phyloP scores from a whole-genome alignment of 2,329 filamentous ascomycete genomes.

The Juglanconis oblonga region DNA sequence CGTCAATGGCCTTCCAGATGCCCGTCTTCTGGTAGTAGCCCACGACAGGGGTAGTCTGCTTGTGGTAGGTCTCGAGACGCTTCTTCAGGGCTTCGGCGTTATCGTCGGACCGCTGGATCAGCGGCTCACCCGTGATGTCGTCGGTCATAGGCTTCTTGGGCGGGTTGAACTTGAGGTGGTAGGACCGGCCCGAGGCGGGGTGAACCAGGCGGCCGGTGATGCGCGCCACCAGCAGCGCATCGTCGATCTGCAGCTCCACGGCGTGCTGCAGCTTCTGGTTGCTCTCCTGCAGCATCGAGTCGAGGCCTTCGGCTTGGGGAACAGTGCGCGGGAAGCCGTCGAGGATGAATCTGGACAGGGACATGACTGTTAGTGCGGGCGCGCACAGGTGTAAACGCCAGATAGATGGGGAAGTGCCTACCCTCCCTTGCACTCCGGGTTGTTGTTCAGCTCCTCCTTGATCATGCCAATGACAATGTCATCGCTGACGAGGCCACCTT shows the following conservation, averaged over 20 bases:
- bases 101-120: slow-evolving; percentile 95
- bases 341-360: slow-evolving; percentile 77
- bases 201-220: slow-evolving; percentile 96
- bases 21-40: slow-evolving; percentile 96
- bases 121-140: slow-evolving; percentile 92
- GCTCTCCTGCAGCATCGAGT: slow-evolving; percentile 79
- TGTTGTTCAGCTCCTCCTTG: slow-evolving; percentile 91
- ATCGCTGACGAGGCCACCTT: slow-evolving; percentile 94
- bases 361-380: slow-evolving; percentile 20
- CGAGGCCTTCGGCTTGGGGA: slow-evolving; percentile 89
- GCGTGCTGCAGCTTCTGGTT: slow-evolving; percentile 89
- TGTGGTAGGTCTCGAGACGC: slow-evolving; percentile 88
- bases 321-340: slow-evolving; percentile 98
- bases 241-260: slow-evolving; percentile 95
- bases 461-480: slow-evolving; percentile 99
- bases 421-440: slow-evolving; percentile 96
- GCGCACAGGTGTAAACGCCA: slow-evolving; percentile 10
- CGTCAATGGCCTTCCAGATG: slow-evolving; percentile 95
- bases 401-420: slow-evolving; percentile 40
- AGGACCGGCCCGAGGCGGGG: slow-evolving; percentile 91
- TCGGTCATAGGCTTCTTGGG: slow-evolving; percentile 93
- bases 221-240: slow-evolving; percentile 85
- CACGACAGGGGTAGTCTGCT: slow-evolving; percentile 89
- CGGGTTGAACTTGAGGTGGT: slow-evolving; percentile 99
- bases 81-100: slow-evolving; percentile 96